These are phyloP conservation scores for Podila verticillata DNA, from an alignment of 192 early-diverging fungal species.

Conservation along the genomic window DNA sequence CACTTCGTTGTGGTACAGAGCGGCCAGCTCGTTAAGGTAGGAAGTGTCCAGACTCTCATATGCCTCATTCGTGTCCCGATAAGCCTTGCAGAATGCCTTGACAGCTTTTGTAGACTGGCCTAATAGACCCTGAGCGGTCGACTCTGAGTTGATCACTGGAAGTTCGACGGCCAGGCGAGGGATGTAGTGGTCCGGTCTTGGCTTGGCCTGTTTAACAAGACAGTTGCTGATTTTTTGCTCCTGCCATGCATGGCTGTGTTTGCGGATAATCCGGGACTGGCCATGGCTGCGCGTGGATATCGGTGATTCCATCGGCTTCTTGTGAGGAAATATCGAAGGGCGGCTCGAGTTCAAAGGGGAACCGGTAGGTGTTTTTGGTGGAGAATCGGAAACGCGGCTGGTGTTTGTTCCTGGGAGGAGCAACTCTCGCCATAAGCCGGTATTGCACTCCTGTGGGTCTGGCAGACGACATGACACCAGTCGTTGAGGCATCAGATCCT, in stretches of 20 bases:
- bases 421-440: slow-evolving; percentile 52
- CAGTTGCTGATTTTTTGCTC: slow-evolving; percentile 45
- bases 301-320: background rate
- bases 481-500: slow-evolving; percentile 30
- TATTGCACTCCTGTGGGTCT: slow-evolving; percentile 36
- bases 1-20: slow-evolving; percentile 50
- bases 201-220: slow-evolving; percentile 19
- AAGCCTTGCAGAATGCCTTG: slow-evolving; percentile 23
- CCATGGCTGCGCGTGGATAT: background rate
- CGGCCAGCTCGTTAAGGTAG: slow-evolving; percentile 46
- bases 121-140: slow-evolving; percentile 38
- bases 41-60: slow-evolving; percentile 40
- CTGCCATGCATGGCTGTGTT: slow-evolving; percentile 38
- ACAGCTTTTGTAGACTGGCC: slow-evolving; percentile 13
- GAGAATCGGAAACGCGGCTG: background rate
- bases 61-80: slow-evolving; percentile 14
- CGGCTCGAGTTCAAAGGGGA: no score
- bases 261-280: slow-evolving; percentile 19
- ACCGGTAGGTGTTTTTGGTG: background rate
- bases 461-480: slow-evolving; percentile 36
- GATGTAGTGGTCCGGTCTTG: slow-evolving; percentile 10
- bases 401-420: slow-evolving; percentile 5
- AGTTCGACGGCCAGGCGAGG: slow-evolving; percentile 3
- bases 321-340: slow-evolving; percentile 3
- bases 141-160: background rate